Evolutionary conservation across 306 rosid species (phyloP).

Genomic region (Dryas octopetala): DNA sequence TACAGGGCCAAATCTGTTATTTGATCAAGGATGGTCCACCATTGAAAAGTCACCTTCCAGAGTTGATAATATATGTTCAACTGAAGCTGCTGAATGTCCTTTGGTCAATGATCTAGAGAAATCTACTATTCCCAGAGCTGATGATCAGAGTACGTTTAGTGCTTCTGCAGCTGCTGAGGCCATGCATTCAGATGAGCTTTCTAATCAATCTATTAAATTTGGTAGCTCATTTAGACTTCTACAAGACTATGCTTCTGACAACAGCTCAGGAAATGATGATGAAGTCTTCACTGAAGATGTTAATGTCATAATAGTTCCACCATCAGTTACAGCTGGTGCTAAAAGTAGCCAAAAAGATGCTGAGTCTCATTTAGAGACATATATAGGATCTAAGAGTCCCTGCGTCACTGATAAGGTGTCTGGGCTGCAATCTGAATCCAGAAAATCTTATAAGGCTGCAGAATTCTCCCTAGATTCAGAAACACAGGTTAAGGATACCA

Average conservation of each 20-base stretch:
- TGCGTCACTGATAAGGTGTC: slow-evolving; percentile 27
- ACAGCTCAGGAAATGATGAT: slow-evolving; percentile 56
- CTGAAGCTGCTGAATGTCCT: slow-evolving; percentile 36
- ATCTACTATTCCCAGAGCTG: slow-evolving; percentile 27
- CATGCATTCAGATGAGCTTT: slow-evolving; percentile 26
- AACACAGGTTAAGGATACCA: slow-evolving; percentile 27
- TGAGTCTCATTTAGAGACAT: slow-evolving; percentile 30
- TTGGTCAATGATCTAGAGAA: slow-evolving; percentile 25
- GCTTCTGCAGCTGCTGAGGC: slow-evolving; percentile 39
- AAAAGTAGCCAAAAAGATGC: slow-evolving; percentile 32
- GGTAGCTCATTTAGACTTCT: slow-evolving; percentile 73
- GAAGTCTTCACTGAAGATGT: slow-evolving; percentile 34
- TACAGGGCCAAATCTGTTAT: slow-evolving; percentile 39
- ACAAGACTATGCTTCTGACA: slow-evolving; percentile 89
- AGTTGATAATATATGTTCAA: slow-evolving; percentile 31
- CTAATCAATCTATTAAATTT: slow-evolving; percentile 37
- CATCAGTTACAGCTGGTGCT: slow-evolving; percentile 36
- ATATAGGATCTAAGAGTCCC: slow-evolving; percentile 32
- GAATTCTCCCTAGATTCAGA: slow-evolving; percentile 33
- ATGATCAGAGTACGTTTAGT: slow-evolving; percentile 25
- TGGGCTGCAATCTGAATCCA: slow-evolving; percentile 32
- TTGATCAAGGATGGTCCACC: slow-evolving; percentile 29
- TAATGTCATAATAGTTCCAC: slow-evolving; percentile 30
- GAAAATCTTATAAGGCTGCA: slow-evolving; percentile 33
- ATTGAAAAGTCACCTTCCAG: slow-evolving; percentile 31